Percentiles rank a stretch among this genome's conserved stretches.
These are phyloP conservation scores for Vanrija humicola DNA, from an alignment of 1,284 basidiomycete species.

Conservation along the genomic window DNA sequence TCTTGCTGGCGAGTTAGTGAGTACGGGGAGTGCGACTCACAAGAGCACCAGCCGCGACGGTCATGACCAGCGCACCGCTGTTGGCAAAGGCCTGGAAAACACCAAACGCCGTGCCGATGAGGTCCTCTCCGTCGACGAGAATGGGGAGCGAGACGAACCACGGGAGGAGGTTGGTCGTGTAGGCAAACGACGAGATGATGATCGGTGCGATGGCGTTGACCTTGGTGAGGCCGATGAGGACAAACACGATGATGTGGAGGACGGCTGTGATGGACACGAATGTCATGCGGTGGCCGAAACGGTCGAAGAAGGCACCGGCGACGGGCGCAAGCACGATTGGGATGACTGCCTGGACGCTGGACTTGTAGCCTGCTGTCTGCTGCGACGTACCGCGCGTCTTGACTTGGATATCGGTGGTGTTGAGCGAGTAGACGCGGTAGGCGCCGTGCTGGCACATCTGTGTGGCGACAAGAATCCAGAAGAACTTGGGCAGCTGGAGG, in stretches of 20 bases:
- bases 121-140: constrained; percentile 38
- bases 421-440: constrained; percentile 36
- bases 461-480: constrained; percentile 12
- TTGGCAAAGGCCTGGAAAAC: constrained; percentile 25
- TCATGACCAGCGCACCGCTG: no score
- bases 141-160: constrained; percentile 44
- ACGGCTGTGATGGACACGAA: constrained; percentile 24
- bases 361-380: constrained; percentile 43
- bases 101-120: constrained; percentile 44
- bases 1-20: constrained; percentile 29
- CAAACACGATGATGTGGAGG: constrained; percentile 40
- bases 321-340: constrained; percentile 44
- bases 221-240: constrained; percentile 38
- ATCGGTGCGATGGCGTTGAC: constrained; percentile 43
- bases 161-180: constrained; percentile 39
- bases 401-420: constrained; percentile 42
- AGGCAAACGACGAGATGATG: constrained; percentile 36
- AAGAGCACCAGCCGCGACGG: constrained; percentile 37
- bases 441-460: constrained; percentile 35
- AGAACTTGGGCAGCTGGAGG: constrained; percentile 14
- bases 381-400: constrained; percentile 39
- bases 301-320: constrained; percentile 29
- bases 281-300: constrained; percentile 26
- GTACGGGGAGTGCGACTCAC: background rate
- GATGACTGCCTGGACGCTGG: constrained; percentile 37